phyloP scores from a whole-genome alignment of 768 basidiomycete species.

The Omphalotus guepiniiformis region DNA sequence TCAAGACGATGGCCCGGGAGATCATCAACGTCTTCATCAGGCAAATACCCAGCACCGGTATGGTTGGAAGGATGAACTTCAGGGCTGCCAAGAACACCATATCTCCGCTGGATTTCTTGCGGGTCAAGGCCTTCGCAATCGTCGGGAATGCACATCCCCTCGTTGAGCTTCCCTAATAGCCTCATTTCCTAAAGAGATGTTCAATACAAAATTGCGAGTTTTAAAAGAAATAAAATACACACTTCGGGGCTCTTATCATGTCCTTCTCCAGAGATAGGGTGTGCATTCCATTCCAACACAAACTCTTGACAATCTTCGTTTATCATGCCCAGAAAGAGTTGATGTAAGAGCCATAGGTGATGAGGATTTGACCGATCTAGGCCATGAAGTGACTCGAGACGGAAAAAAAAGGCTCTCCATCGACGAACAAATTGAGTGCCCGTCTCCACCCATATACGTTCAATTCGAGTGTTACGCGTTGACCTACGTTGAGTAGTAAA shows the following conservation, averaged over 20 bases:
- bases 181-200: slow-evolving; percentile 5
- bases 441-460: slow-evolving; percentile 41
- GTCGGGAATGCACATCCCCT: slow-evolving; percentile 6
- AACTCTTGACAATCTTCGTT: slow-evolving; percentile 33
- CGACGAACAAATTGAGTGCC: slow-evolving; percentile 31
- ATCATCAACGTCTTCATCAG: not conserved
- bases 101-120: not conserved
- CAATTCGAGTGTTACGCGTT: slow-evolving; percentile 38
- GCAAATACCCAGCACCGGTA: not conserved
- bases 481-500: slow-evolving; percentile 25
- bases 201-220: not conserved
- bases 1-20: not conserved
- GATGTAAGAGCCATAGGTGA: slow-evolving; percentile 43
- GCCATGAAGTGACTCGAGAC: slow-evolving; percentile 28
- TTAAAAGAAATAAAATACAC: not conserved
- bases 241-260: slow-evolving; percentile 22
- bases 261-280: slow-evolving; percentile 26
- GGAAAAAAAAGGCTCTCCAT: slow-evolving; percentile 40
- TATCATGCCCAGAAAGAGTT: slow-evolving; percentile 33
- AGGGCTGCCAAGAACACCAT: not conserved
- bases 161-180: slow-evolving; percentile 1
- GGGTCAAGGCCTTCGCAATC: slow-evolving; percentile 7
- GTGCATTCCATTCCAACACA: slow-evolving; percentile 33
- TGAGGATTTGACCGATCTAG: slow-evolving; percentile 24
- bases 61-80: not conserved